These are phyloP conservation scores for Tylopilus sp. DNA, from an alignment of 1,284 basidiomycete species.

Conservation along the genomic window DNA sequence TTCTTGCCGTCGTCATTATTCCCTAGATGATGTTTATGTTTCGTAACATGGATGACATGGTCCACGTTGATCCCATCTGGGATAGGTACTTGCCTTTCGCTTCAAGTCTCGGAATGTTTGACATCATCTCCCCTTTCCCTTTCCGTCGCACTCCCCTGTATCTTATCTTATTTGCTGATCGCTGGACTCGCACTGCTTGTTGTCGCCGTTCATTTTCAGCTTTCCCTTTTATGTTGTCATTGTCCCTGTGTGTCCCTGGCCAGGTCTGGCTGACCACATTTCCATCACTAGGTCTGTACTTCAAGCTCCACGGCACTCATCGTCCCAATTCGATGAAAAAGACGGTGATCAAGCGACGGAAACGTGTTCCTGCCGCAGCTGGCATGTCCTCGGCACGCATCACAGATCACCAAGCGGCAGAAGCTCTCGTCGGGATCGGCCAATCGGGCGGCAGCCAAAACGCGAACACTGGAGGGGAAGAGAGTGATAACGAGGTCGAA, in stretches of 20 bases:
- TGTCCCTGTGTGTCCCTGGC: slow-evolving; percentile 4
- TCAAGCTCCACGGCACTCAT: slow-evolving; percentile 96
- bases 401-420: slow-evolving; percentile 79
- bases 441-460: slow-evolving; percentile 45
- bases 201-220: slow-evolving; percentile 3
- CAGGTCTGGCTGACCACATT: slow-evolving; percentile 23
- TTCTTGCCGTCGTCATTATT: slow-evolving; percentile 19
- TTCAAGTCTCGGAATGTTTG: slow-evolving; percentile 16
- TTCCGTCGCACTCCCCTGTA: slow-evolving; percentile 15
- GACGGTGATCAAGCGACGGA: slow-evolving; percentile 96
- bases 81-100: slow-evolving; percentile 16
- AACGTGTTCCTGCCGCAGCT: slow-evolving; percentile 83
- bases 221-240: slow-evolving; percentile 2
- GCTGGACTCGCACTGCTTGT: neutral
- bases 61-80: slow-evolving; percentile 26
- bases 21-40: slow-evolving; percentile 15
- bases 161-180: slow-evolving; percentile 22
- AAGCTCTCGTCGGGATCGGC: slow-evolving; percentile 76
- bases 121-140: slow-evolving; percentile 23
- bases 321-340: slow-evolving; percentile 99
- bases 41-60: slow-evolving; percentile 21
- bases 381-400: slow-evolving; percentile 51
- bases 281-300: slow-evolving; percentile 76
- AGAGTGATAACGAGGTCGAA: slow-evolving; percentile 54
- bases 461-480: slow-evolving; percentile 45